Base-by-base conservation (phyloP, 2,329 filamentous ascomycete genomes). In the Zelopaecilomyces penicillatus region DNA sequence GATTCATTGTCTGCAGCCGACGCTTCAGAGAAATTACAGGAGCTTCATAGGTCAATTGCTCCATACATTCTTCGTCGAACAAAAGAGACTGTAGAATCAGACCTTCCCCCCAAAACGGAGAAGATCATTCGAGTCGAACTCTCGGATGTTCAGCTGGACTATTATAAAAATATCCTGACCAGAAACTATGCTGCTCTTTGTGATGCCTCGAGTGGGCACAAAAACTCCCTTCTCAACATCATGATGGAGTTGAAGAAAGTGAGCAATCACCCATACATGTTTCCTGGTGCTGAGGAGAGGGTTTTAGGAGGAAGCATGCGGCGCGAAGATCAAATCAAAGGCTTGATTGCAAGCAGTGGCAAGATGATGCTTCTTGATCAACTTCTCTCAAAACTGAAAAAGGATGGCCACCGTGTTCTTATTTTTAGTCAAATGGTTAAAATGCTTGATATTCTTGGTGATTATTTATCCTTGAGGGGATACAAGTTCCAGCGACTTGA, bases 161-260 rank as follows among this genome's bases (percentile, higher is more conserved):
- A 96, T 65, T 98, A 98, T 73, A 97, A 97, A 68, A 97, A 97
- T 59, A 97, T 98, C 47, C 74, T 98, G 27, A 97, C 93, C 0
- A 83, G 91, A 57, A 98, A 98, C 61, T 98, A 98, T 58, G 82
- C 89, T 30, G 93, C 91, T 3, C 75, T 98, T 30, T 95, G 94
- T 56, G 87, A 95, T 58, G 91, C 89, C 38, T 83, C 84, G 37
- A 87, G 81, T 49, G 93, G 91, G 5, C 87, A 94, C 63, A 97
- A 95, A 65, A 91, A 95, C 54, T 97, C 91, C 0, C 70, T 98
- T 10, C 71, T 98, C 51, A 98, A 98, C 65, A 93, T 98, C 62
- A 96, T 98, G 80, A 98, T 98, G 93, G 93, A 98, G 65, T 67
- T 98, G 58, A 98, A 98, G 72, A 98, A 98, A 66, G 89, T 93